A percentile compares a stretch with the other conserved stretches of the same genome.
These are phyloP conservation scores for Talaromyces sp. DNA, from an alignment of 2,329 filamentous ascomycete species.

Conservation along the genomic window DNA sequence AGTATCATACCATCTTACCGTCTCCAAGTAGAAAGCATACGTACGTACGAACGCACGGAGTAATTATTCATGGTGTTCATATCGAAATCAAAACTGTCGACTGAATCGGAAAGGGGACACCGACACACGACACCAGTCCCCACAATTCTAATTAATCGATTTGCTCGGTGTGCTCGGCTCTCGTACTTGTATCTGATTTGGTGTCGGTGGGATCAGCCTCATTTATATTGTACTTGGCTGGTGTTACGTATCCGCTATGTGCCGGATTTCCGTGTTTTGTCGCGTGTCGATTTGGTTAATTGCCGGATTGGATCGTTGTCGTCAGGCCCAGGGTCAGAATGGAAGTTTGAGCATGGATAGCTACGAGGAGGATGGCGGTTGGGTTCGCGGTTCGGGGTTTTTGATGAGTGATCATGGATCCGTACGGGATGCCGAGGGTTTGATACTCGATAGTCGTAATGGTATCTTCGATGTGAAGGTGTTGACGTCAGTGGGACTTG, in stretches of 20 bases:
- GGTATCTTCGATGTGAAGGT: neutral
- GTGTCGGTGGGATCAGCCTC: neutral
- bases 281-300: neutral
- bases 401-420: neutral
- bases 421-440: conserved; percentile 1
- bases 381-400: neutral
- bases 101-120: too few relatives aligned
- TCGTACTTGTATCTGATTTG: neutral
- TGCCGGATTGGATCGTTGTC: neutral
- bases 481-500: neutral
- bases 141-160: neutral
- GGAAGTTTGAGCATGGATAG: too few relatives aligned
- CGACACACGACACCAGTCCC: neutral
- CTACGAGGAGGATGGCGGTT: neutral
- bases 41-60: neutral
- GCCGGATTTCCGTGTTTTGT: conserved; percentile 2
- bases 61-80: conserved; percentile 3
- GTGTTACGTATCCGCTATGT: neutral
- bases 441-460: neutral
- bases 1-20: neutral
- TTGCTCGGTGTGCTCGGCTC: neutral
- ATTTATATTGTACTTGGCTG: neutral
- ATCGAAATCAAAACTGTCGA: neutral
- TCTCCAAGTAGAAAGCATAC: neutral
- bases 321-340: too few relatives aligned